Evolutionary conservation across 164 flowering plant species (phyloP), one percentile per base, ranked within the genome.

Genomic region (Houttuynia cordata): DNA sequence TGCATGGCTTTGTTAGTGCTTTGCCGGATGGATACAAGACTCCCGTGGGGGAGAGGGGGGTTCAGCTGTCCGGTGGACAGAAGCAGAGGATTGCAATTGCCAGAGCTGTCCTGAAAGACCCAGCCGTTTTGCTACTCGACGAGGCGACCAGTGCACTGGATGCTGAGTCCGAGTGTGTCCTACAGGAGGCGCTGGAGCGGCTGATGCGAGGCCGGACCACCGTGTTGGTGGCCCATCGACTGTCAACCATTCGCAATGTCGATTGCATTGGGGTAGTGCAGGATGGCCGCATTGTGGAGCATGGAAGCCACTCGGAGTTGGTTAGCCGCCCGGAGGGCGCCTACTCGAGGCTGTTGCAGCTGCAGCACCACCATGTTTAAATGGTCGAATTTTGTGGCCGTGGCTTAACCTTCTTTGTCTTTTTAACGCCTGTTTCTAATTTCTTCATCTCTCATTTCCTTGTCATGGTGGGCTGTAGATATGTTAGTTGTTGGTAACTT

Each of bases 101-200:
- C 0, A 77, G 99, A 45, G 97, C 97, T 0, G 93, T 94, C 30
- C 87, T 94, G 3, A 94, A 87, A 73, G 79, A 91, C 76, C 97
- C 97, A 0, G 58, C 90, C 8, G 78, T 94, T 2, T 80, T 94
- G 24, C 62, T 91, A 2, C 79, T 94, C 4, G 97, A 94, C 51
- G 99, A 94, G 75, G 99, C 97, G 2, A 94, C 97, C 0, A 94
- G 99, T 52, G 99, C 97, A 5, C 82, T 94, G 3, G 99, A 94
- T 55, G 93, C 96, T 0, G 99, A 94, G 72, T 86, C 97, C 0
- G 97, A 94, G 57, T 83, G 91, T 47, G 85, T 86, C 37, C 71
- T 94, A 21, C 97, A 94, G 64, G 96, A 86, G 67, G 96, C 97
- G 0, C 75, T 94, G 0, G 95, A 91, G 72, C 76, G 96, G 79